Percentiles rank a stretch among this genome's conserved stretches.
Conservation (phyloP, 2,329 filamentous ascomycete species). For the Xylaria sp. region DNA sequence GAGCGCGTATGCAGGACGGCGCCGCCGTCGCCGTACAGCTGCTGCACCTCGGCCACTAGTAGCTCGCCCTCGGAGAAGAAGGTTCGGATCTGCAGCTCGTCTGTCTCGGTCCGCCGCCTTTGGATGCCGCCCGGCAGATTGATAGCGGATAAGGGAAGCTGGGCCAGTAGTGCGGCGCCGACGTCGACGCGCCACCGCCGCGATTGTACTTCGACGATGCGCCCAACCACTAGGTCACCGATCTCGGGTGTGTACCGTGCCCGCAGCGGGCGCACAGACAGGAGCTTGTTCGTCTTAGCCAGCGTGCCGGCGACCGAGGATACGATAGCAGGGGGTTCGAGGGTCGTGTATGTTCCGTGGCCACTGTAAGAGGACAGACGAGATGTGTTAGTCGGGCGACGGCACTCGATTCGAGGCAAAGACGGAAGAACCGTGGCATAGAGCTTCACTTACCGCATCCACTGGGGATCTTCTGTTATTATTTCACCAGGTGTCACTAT, state of each 20-base stretch:
- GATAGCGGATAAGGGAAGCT: conserved; percentile 86
- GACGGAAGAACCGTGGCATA: neutral
- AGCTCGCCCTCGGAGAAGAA: conserved; percentile 97
- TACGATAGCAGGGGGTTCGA: conserved; percentile 74
- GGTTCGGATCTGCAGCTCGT: conserved; percentile 96
- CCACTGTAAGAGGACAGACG: conserved; percentile 65
- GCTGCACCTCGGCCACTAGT: conserved; percentile 93
- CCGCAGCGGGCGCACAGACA: conserved; percentile 88
- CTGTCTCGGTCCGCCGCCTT: conserved; percentile 89
- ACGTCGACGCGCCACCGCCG: conserved; percentile 96
- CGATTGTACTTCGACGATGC: conserved; percentile 94
- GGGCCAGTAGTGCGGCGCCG: conserved; percentile 84
- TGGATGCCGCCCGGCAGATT: conserved; percentile 95
- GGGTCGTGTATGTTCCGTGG: conserved; percentile 86
- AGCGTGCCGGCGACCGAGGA: conserved; percentile 92
- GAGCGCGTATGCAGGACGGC: conserved; percentile 90
- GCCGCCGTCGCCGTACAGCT: conserved; percentile 83
- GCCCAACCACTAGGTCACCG: conserved; percentile 91
- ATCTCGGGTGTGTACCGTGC: conserved; percentile 96
- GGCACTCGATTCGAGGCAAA: neutral
- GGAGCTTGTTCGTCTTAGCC: conserved; percentile 94
- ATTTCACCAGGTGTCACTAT: conserved; percentile 90
- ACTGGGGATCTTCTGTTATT: conserved; percentile 92
- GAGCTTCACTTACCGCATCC: conserved; percentile 75
- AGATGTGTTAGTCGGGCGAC: conserved; percentile 14